Conservation (phyloP, 75 land plant genomes). For the Selaginella tamariscina region DNA sequence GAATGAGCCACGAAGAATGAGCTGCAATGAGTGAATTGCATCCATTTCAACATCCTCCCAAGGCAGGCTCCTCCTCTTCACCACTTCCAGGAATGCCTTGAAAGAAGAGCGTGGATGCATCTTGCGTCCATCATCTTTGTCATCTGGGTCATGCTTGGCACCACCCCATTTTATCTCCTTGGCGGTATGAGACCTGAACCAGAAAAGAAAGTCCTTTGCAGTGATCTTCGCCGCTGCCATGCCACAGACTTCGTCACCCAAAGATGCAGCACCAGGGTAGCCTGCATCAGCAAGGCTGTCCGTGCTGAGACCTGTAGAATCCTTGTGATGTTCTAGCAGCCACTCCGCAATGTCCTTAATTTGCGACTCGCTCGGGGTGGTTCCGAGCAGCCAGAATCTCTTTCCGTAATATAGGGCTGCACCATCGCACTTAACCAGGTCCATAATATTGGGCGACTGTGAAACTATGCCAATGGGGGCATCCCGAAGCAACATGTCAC, state of each 20-base stretch:
- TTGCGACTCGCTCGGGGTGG: constrained; percentile 46
- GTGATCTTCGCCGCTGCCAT: constrained; percentile 70
- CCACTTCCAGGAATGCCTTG: constrained; percentile 74
- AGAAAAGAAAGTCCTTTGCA: constrained; percentile 53
- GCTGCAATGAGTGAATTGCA: constrained; percentile 80
- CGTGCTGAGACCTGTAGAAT: constrained; percentile 66
- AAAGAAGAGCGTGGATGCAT: constrained; percentile 84
- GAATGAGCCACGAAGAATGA: constrained; percentile 48
- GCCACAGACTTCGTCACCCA: constrained; percentile 53
- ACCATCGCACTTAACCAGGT: constrained; percentile 71
- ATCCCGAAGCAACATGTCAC: constrained; percentile 73
- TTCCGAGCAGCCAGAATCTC: constrained; percentile 40
- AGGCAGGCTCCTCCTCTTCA: constrained; percentile 48
- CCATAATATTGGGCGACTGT: constrained; percentile 65
- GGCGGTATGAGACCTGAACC: constrained; percentile 73
- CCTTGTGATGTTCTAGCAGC: constrained; percentile 44
- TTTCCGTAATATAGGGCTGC: constrained; percentile 54
- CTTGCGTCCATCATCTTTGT: constrained; percentile 52
- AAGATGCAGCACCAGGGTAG: constrained; percentile 48
- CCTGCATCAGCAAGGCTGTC: constrained; percentile 71
- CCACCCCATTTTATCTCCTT: constrained; percentile 72
- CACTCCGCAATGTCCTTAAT: constrained; percentile 42
- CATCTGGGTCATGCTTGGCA: constrained; percentile 52
- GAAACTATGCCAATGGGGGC: constrained; percentile 59
- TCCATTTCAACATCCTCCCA: constrained; percentile 86